Percentiles rank a stretch among this genome's conserved stretches.
Conservation (phyloP, 2,329 filamentous ascomycete genomes). For the Ophiostoma ips region DNA sequence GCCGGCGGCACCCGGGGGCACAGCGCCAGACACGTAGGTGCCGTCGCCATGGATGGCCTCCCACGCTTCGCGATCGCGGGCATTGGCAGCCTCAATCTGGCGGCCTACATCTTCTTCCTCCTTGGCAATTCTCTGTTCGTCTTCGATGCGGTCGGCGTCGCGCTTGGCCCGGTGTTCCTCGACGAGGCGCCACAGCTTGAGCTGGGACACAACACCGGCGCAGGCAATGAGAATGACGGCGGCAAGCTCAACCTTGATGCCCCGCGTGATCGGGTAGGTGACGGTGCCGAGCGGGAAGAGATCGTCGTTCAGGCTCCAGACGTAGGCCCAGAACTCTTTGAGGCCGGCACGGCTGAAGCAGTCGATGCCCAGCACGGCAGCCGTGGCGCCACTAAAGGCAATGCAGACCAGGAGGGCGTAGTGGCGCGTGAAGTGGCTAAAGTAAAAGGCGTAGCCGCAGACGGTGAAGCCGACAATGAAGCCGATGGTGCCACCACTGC, state of each 20-base stretch:
- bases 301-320: slow-evolving; percentile 70
- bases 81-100: slow-evolving; percentile 47
- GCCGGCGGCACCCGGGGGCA: not conserved
- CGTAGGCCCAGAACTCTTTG: slow-evolving; percentile 92
- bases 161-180: slow-evolving; percentile 44
- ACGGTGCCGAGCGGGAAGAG: slow-evolving; percentile 64
- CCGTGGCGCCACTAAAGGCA: slow-evolving; percentile 70
- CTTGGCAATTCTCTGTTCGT: slow-evolving; percentile 38
- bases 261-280: slow-evolving; percentile 75
- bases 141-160: slow-evolving; percentile 34
- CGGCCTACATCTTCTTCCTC: slow-evolving; percentile 60
- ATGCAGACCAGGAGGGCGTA: slow-evolving; percentile 66
- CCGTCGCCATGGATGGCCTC: slow-evolving; percentile 62
- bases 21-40: not conserved
- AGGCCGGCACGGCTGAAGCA: slow-evolving; percentile 80
- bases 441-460: slow-evolving; percentile 58
- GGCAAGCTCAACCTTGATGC: slow-evolving; percentile 74
- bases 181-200: slow-evolving; percentile 75
- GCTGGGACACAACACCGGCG: slow-evolving; percentile 68
- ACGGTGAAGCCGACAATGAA: slow-evolving; percentile 64
- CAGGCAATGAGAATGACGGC: slow-evolving; percentile 60
- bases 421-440: slow-evolving; percentile 61
- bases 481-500: slow-evolving; percentile 48
- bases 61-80: slow-evolving; percentile 54
- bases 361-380: slow-evolving; percentile 70